These are phyloP conservation scores for Niveomyces coronatus DNA, from an alignment of 2,329 filamentous ascomycete genomes.

Conservation along the genomic window DNA sequence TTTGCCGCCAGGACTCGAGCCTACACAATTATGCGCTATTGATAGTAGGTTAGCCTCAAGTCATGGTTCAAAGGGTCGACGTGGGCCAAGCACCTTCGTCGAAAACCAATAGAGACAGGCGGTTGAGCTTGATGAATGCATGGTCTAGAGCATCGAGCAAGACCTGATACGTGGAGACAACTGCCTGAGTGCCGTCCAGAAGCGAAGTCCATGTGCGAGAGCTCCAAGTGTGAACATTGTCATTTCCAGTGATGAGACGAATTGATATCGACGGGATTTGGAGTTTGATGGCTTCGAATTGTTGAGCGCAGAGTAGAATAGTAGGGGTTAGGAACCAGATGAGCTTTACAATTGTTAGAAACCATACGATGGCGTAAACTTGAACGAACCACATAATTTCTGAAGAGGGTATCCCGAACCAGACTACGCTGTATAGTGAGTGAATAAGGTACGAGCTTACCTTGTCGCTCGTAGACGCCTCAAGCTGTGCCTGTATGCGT, in stretches of 20 bases:
- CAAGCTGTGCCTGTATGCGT: slow-evolving; percentile 55
- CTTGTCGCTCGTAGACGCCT: slow-evolving; percentile 41
- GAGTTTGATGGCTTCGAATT: slow-evolving; percentile 46
- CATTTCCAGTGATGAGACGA: slow-evolving; percentile 54
- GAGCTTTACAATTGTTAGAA: slow-evolving; percentile 30
- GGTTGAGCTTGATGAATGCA: slow-evolving; percentile 57
- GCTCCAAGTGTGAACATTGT: slow-evolving; percentile 65
- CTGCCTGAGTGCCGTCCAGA: slow-evolving; percentile 54
- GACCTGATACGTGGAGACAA: slow-evolving; percentile 69
- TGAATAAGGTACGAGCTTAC: slow-evolving; percentile 26
- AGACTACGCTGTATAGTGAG: too few species aligned
- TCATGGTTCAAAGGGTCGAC: background rate
- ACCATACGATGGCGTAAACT: too few species aligned
- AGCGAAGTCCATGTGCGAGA: slow-evolving; percentile 56
- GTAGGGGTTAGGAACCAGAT: slow-evolving; percentile 70
- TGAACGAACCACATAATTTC: too few species aligned
- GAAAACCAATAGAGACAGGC: slow-evolving; percentile 61
- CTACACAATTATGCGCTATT: slow-evolving; percentile 63
- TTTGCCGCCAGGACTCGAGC: slow-evolving; percentile 51
- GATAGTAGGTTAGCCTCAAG: slow-evolving; percentile 10
- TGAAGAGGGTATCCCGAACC: too few species aligned
- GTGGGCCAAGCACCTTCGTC: slow-evolving; percentile 57
- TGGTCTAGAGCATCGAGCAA: slow-evolving; percentile 65
- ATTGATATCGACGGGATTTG: slow-evolving; percentile 51
- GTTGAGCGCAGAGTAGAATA: slow-evolving; percentile 56